phyloP scores from a whole-genome alignment of 78 protist genomes.

The Dictyostelium discoideum region DNA sequence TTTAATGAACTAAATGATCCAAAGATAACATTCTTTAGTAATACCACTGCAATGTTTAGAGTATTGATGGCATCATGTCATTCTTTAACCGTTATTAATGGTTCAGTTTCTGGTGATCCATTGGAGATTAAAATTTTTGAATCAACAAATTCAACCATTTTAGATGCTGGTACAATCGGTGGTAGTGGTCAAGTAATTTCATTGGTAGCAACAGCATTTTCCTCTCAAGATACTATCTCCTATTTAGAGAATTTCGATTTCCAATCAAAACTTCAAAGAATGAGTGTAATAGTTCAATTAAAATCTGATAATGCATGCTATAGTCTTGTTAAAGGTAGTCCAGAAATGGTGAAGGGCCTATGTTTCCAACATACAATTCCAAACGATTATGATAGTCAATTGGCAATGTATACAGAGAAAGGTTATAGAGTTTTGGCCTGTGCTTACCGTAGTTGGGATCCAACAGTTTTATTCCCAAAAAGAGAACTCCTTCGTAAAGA shows the following conservation, averaged over 20 bases:
- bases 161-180: constrained; percentile 5
- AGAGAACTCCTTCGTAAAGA: constrained; percentile 9
- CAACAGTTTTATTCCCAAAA: background rate
- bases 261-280: constrained; percentile 87
- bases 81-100: constrained; percentile 75
- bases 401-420: constrained; percentile 67
- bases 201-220: background rate
- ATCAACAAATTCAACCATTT: constrained; percentile 55
- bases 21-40: background rate
- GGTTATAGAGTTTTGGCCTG: constrained; percentile 93
- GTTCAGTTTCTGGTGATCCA: constrained; percentile 89
- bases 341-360: constrained; percentile 86
- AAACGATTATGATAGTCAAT: constrained; percentile 40
- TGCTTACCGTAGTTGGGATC: constrained; percentile 54
- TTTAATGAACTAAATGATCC: background rate
- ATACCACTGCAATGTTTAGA: background rate
- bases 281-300: constrained; percentile 82
- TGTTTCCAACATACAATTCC: constrained; percentile 80
- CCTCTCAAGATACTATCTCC: background rate
- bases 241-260: constrained; percentile 74
- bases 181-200: background rate
- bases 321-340: constrained; percentile 91
- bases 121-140: constrained; percentile 91
- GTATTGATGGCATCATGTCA: constrained; percentile 85
- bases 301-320: background rate